Base-by-base conservation (phyloP, 1,284 basidiomycete genomes). In the Ustilago crameri region DNA sequence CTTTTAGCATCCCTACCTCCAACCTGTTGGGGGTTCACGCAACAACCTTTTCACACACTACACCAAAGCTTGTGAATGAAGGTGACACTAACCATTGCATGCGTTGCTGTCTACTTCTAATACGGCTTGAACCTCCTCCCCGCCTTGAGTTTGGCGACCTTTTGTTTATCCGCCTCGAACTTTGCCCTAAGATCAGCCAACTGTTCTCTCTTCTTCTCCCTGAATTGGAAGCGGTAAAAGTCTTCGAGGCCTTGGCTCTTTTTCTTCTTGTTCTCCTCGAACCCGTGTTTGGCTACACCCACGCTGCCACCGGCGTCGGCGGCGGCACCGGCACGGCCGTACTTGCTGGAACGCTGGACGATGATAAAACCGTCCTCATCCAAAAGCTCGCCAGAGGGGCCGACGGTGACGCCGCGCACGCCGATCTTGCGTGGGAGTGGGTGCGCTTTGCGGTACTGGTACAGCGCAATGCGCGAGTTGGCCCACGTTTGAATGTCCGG, bases 351-450 rank as follows among this genome's bases (percentile, higher is more conserved):
- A 17, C 71, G 55, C 44, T 81, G 79, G 34, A 82, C 81, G 46
- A 82, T 82, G 48, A 69, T 78, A 58, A 82, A 82, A 14, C 81
- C 81, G 48, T 82, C 81, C 43, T 65, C 73, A 61, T 82, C 81
- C 22, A 82, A 59, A 8, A 82, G 54, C 50, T 82, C 80, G 51
- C 81, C 81, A 8, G 73, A 54, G 12, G 79, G 64, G 15, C 81
- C 81, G 41, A 79, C 55, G 24, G 65, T 69, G 20, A 79, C 80
- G 18, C 71, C 79, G 34, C 75, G 52, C 18, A 82, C 80, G 40
- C 78, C 77, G 14, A 74, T 58, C 24, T 62, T 57, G 8, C 76
- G 67, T 7, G 75, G 60, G 20, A 58, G 60, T 35, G 80, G 81
- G 53, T 82, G 62, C n/a, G 64, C 58, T 3, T 62, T 61, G 18